These are phyloP conservation scores for Calocybe indica DNA, from an alignment of 768 basidiomycete genomes.

Conservation along the genomic window DNA sequence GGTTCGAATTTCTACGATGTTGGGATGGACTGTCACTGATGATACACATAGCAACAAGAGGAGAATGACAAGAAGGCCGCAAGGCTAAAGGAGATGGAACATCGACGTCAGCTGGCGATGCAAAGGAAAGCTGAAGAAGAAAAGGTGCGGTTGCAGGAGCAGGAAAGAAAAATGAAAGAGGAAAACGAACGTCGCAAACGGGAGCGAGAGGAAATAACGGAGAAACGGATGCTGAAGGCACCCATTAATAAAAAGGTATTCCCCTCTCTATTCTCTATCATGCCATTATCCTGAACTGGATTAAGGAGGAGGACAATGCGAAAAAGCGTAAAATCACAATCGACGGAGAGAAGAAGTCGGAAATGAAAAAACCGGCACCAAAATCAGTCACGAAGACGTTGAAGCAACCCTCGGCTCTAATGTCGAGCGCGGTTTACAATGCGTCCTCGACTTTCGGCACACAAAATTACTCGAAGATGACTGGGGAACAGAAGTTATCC, in stretches of 20 bases:
- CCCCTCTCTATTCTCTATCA: background rate
- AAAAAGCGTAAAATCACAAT: slow-evolving; percentile 65
- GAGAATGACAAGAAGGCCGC: slow-evolving; percentile 75
- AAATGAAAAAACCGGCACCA: slow-evolving; percentile 48
- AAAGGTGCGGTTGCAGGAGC: slow-evolving; percentile 52
- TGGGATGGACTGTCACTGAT: slow-evolving; percentile 1
- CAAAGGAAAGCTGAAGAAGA: slow-evolving; percentile 81
- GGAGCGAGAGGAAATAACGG: slow-evolving; percentile 73
- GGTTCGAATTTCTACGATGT: slow-evolving; percentile 37
- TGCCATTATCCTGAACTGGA: background rate
- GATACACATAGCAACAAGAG: slow-evolving; percentile 70
- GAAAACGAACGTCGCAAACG: slow-evolving; percentile 75
- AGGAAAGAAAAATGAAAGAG: slow-evolving; percentile 68
- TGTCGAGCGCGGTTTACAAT: slow-evolving; percentile 34
- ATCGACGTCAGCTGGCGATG: slow-evolving; percentile 61
- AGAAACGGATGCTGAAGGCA: slow-evolving; percentile 57
- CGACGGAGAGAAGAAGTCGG: slow-evolving; percentile 51
- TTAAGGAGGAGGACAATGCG: slow-evolving; percentile 59
- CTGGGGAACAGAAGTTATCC: slow-evolving; percentile 2
- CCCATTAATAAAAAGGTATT: slow-evolving; percentile 48
- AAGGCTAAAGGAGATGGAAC: slow-evolving; percentile 77
- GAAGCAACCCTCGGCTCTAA: slow-evolving; percentile 30
- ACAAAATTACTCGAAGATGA: slow-evolving; percentile 6
- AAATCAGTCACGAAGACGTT: slow-evolving; percentile 48
- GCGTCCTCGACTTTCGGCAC: slow-evolving; percentile 23